These are phyloP conservation scores for Pleurotus tuoliensis DNA, from an alignment of 768 basidiomycete species.

Conservation along the genomic window DNA sequence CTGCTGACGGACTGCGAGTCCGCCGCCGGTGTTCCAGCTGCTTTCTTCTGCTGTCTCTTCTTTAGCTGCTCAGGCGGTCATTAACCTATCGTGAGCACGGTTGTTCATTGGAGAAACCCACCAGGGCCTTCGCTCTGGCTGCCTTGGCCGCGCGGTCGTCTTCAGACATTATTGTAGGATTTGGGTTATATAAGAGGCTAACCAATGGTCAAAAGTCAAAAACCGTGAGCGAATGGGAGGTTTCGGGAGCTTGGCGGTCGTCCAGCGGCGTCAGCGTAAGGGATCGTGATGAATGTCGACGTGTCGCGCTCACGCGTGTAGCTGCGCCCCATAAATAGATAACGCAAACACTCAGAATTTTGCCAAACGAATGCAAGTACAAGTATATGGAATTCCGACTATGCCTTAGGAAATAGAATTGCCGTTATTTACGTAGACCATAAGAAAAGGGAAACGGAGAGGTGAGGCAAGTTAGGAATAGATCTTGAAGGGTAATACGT, in stretches of 20 bases:
- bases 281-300: background rate
- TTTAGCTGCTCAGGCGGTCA: conserved; percentile 46
- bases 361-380: conserved; percentile 2
- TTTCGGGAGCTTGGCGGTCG: too few relatives aligned
- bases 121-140: conserved; percentile 81
- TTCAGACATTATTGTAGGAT: conserved; percentile 44
- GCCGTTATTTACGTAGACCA: conserved; percentile 43
- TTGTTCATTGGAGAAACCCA: conserved; percentile 27
- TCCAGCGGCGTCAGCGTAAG: too few relatives aligned
- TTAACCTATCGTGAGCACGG: background rate
- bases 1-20: conserved; percentile 28
- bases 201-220: too few relatives aligned
- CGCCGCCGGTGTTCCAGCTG: conserved; percentile 31
- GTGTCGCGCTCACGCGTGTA: background rate
- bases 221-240: too few relatives aligned
- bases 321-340: conserved; percentile 10
- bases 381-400: conserved; percentile 8
- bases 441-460: conserved; percentile 29
- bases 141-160: conserved; percentile 79
- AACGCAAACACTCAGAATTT: conserved; percentile 8
- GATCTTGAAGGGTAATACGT: conserved; percentile 23
- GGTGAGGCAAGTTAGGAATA: conserved; percentile 34
- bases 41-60: conserved; percentile 76
- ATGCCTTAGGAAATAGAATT: conserved; percentile 24
- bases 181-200: too few relatives aligned